A percentile compares a stretch with the other conserved stretches of the same genome.
These are phyloP conservation scores for Cucurbita moschata DNA, from an alignment of 306 rosid genomes.

Conservation along the genomic window DNA sequence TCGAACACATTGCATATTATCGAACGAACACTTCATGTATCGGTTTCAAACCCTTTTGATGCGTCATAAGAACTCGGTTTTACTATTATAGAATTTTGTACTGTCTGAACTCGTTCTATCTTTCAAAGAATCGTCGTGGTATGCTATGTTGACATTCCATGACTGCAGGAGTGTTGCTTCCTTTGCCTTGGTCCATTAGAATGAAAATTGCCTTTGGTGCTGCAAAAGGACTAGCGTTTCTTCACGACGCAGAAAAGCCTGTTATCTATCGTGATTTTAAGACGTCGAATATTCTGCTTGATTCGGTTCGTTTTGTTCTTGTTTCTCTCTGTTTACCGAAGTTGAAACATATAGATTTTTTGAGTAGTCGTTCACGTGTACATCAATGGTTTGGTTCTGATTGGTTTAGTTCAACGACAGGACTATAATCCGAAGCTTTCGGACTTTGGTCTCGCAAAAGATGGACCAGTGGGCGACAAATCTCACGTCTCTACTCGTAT, in stretches of 20 bases:
- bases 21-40: background rate
- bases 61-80: background rate
- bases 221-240: constrained; percentile 95
- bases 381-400: background rate
- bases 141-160: constrained; percentile 3
- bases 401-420: constrained; percentile 22
- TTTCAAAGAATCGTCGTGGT: background rate
- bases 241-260: constrained; percentile 90
- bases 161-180: constrained; percentile 66
- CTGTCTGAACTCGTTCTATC: background rate
- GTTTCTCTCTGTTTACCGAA: background rate
- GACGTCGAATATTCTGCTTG: constrained; percentile 85
- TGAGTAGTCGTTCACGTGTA: background rate
- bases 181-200: constrained; percentile 91
- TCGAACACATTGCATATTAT: background rate
- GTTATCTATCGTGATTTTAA: constrained; percentile 97
- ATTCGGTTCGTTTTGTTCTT: constrained; percentile 34
- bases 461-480: constrained; percentile 91
- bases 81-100: background rate
- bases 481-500: constrained; percentile 93
- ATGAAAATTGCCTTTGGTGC: constrained; percentile 96
- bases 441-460: constrained; percentile 93
- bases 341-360: background rate
- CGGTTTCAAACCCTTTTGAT: background rate
- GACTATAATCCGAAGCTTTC: constrained; percentile 94